phyloP scores from a whole-genome alignment of 768 basidiomycete genomes.

The Calocybe cyanea region DNA sequence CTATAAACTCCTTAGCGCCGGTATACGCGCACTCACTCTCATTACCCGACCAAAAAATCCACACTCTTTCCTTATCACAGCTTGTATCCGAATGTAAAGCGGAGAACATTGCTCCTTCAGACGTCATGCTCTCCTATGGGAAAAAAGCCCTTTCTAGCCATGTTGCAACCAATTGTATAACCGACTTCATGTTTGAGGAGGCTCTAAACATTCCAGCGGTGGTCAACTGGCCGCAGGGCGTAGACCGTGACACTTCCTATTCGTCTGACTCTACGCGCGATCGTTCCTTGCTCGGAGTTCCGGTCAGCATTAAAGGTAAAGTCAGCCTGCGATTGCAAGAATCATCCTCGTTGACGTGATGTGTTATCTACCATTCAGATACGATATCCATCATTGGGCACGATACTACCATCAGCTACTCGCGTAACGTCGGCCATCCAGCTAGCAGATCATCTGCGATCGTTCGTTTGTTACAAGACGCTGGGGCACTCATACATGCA shows the following conservation, averaged over 20 bases:
- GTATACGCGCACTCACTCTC: slow-evolving; percentile 38
- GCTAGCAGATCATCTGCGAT: slow-evolving; percentile 45
- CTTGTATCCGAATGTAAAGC: slow-evolving; percentile 42
- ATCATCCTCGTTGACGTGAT: neutral
- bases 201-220: slow-evolving; percentile 34
- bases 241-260: slow-evolving; percentile 30
- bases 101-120: slow-evolving; percentile 35
- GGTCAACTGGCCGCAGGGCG: slow-evolving; percentile 35
- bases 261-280: slow-evolving; percentile 30
- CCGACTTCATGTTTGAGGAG: slow-evolving; percentile 59
- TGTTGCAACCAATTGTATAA: slow-evolving; percentile 60
- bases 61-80: slow-evolving; percentile 44
- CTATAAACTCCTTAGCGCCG: slow-evolving; percentile 37
- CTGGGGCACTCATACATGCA: slow-evolving; percentile 60
- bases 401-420: slow-evolving; percentile 62
- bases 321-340: slow-evolving; percentile 8
- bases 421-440: slow-evolving; percentile 44
- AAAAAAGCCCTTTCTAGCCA: slow-evolving; percentile 55
- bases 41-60: slow-evolving; percentile 40
- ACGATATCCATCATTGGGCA: slow-evolving; percentile 50
- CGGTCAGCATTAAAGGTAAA: slow-evolving; percentile 64
- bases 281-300: slow-evolving; percentile 60
- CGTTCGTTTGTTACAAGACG: slow-evolving; percentile 52
- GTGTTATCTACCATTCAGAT: slow-evolving; percentile 23
- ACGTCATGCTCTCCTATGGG: slow-evolving; percentile 48